Percentiles rank a stretch among this genome's conserved stretches.
Conservation (phyloP, 371 early-diverging fungal genomes). For the Apophysomyces sp. region DNA sequence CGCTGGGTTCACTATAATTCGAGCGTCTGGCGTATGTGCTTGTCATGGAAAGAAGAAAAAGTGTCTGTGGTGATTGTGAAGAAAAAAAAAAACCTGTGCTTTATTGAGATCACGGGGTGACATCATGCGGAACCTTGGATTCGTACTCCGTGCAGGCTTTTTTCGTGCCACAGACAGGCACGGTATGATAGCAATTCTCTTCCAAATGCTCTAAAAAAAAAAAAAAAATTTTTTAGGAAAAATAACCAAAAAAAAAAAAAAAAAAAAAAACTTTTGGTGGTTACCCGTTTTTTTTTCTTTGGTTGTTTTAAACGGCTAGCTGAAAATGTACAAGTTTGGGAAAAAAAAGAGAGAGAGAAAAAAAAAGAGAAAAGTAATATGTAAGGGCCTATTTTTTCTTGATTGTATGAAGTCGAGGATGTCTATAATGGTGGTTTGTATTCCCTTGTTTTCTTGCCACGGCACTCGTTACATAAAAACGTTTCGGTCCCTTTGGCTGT, state of each 20-base stretch:
- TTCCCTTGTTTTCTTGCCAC: constrained; percentile 9
- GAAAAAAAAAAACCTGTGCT: not conserved
- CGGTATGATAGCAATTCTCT: too few species aligned
- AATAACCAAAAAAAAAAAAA: too few species aligned
- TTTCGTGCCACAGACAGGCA: too few species aligned
- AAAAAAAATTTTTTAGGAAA: too few species aligned
- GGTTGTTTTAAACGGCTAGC: not conserved
- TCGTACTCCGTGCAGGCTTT: not conserved
- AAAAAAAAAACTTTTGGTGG: not conserved
- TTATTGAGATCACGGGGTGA: not conserved
- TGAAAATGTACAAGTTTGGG: not conserved
- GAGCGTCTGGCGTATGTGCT: not conserved
- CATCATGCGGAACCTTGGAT: not conserved
- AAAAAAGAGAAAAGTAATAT: constrained; percentile 3
- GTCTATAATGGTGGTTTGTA: constrained; percentile 2
- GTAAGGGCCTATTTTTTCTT: not conserved
- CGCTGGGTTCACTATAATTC: not conserved
- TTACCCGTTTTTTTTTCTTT: not conserved
- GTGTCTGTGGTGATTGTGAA: not conserved
- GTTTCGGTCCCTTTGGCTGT: constrained; percentile 13
- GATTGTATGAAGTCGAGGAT: constrained; percentile 6
- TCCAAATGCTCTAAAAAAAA: too few species aligned
- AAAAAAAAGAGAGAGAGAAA: not conserved
- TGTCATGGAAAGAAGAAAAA: not conserved
- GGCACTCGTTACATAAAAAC: not conserved